Evolutionary conservation across 305 asterid genomes (phyloP).

Genomic region (Plantago coronopus): DNA sequence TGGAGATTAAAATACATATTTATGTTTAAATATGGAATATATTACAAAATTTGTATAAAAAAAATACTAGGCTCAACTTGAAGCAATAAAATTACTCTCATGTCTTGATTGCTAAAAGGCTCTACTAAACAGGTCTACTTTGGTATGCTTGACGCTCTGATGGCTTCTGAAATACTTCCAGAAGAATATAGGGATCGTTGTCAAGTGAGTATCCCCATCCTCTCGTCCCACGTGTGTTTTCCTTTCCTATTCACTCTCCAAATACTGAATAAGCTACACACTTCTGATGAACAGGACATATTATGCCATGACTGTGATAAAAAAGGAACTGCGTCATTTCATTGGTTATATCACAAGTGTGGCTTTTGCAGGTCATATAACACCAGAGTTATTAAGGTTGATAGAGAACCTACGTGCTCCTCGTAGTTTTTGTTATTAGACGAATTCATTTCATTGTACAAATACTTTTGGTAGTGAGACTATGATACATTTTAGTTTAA

Average conservation of each 20-base stretch:
- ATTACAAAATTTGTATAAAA: too few relatives aligned
- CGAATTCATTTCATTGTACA: too few relatives aligned
- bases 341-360: conserved; percentile 95
- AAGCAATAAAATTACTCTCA: too few relatives aligned
- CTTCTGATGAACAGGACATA: conserved; percentile 48
- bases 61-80: too few relatives aligned
- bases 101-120: background rate
- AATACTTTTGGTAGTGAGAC: background rate
- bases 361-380: conserved; percentile 78
- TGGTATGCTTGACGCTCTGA: conserved; percentile 93
- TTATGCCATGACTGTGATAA: conserved; percentile 85
- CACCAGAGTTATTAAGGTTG: conserved; percentile 86
- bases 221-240: too few relatives aligned
- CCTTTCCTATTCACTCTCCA: background rate
- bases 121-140: conserved; percentile 65
- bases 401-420: conserved; percentile 50
- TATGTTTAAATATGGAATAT: too few relatives aligned
- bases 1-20: too few relatives aligned
- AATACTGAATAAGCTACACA: conserved; percentile 2
- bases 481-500: too few relatives aligned
- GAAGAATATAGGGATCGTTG: conserved; percentile 83
- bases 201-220: conserved; percentile 46
- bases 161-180: conserved; percentile 88
- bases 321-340: conserved; percentile 79
- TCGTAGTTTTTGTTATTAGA: too few relatives aligned